Evolutionary conservation across 1,139 yeast species (phyloP).

Genomic region (Pichia sp.): DNA sequence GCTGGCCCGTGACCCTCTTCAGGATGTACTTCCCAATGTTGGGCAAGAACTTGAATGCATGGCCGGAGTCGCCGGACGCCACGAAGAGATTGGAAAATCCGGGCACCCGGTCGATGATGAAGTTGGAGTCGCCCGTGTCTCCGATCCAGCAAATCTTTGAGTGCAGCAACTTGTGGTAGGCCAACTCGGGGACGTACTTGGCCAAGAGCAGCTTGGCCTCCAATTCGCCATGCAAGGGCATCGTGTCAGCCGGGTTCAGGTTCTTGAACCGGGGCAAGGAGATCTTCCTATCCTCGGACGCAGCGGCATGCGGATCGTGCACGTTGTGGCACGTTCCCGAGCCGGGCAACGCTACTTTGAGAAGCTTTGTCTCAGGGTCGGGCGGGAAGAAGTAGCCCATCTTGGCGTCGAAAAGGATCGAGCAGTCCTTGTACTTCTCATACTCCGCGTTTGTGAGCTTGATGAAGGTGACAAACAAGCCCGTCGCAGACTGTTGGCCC

Average conservation of each 20-base stretch:
- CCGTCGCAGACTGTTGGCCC: conserved; percentile 37
- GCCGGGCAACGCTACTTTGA: conserved; percentile 41
- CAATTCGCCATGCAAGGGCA: conserved; percentile 33
- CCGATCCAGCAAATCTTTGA: conserved; percentile 45
- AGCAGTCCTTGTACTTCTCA: conserved; percentile 31
- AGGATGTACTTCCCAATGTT: conserved; percentile 39
- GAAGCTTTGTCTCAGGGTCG: conserved; percentile 35
- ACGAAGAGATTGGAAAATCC: conserved; percentile 26
- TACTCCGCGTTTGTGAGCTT: conserved; percentile 32
- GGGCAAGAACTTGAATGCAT: conserved; percentile 43
- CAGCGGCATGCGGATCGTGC: conserved; percentile 26
- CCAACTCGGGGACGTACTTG: conserved; percentile 37
- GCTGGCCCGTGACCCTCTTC: conserved; percentile 28
- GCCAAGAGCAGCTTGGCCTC: conserved; percentile 31
- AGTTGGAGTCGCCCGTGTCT: conserved; percentile 40
- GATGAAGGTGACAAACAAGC: conserved; percentile 38
- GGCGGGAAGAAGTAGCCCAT: conserved; percentile 49
- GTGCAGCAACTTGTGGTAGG: conserved; percentile 34
- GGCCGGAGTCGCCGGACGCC: conserved; percentile 43
- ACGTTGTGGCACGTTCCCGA: conserved; percentile 35
- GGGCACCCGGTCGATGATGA: conserved; percentile 41
- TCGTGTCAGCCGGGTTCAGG: conserved; percentile 34
- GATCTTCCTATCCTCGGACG: conserved; percentile 19
- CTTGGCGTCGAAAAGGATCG: conserved; percentile 39
- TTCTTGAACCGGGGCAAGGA: conserved; percentile 34